Conservation (phyloP, 441 rosid genomes). For the Gossypium trilobum region DNA sequence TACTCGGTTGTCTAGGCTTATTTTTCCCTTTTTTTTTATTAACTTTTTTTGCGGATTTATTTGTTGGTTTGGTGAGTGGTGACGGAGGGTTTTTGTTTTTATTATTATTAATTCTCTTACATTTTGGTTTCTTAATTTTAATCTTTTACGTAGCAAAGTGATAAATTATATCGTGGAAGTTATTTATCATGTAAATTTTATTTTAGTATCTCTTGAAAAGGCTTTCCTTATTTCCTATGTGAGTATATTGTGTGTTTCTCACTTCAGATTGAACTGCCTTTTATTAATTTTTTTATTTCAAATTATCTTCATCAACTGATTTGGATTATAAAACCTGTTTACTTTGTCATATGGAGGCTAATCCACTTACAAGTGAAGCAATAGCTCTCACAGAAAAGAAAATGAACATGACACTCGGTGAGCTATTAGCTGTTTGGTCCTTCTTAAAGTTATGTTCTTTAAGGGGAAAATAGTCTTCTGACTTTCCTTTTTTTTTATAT, state of each 20-base stretch:
- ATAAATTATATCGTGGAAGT: neutral
- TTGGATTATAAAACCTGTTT: neutral
- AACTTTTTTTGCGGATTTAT: neutral
- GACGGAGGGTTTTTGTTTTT: no score
- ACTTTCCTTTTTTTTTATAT: constrained; percentile 1
- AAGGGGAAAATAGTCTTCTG: neutral
- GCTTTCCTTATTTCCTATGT: neutral
- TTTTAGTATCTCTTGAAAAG: neutral
- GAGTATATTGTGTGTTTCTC: neutral
- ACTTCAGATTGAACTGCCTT: neutral
- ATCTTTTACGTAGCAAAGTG: no score
- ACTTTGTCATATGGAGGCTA: constrained; percentile 51
- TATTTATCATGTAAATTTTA: neutral
- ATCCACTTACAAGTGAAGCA: constrained; percentile 53
- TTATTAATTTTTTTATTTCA: neutral
- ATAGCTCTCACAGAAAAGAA: constrained; percentile 81
- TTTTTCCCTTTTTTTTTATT: neutral
- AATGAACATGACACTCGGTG: constrained; percentile 84
- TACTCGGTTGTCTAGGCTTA: neutral
- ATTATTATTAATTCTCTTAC: no score
- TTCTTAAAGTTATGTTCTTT: neutral
- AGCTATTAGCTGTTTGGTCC: neutral
- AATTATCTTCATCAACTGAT: neutral
- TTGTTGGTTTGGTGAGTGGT: neutral
- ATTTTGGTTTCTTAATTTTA: no score